Percentiles rank a stretch among this genome's conserved stretches.
phyloP scores from a whole-genome alignment of 768 basidiomycete species.

The Auriscalpium vulgare region DNA sequence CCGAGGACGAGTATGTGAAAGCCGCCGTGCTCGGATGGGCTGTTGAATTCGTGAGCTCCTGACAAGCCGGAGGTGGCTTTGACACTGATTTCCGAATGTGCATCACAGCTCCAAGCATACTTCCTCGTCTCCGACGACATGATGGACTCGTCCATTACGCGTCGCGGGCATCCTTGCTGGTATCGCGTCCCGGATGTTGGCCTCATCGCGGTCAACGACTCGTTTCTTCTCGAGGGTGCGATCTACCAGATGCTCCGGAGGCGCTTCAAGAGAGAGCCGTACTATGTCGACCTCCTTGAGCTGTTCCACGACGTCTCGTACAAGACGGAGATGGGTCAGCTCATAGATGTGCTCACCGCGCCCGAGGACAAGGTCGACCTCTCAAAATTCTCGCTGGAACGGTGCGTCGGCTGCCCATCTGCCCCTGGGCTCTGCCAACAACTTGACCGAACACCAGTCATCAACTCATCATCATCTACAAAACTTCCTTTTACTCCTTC shows the following conservation, averaged over 20 bases:
- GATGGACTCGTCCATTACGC: slow-evolving; percentile 90
- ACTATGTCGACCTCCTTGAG: slow-evolving; percentile 87
- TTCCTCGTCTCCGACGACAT: slow-evolving; percentile 96
- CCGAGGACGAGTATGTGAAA: slow-evolving; percentile 81
- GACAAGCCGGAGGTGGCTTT: not conserved
- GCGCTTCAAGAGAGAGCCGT: slow-evolving; percentile 72
- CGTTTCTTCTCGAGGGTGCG: slow-evolving; percentile 90
- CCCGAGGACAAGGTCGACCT: slow-evolving; percentile 86
- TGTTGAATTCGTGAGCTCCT: slow-evolving; percentile 74
- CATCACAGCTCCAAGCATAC: slow-evolving; percentile 80
- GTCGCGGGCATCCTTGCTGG: slow-evolving; percentile 92
- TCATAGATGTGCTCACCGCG: slow-evolving; percentile 91
- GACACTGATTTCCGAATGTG: not conserved
- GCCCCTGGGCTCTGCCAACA: not conserved
- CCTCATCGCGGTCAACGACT: slow-evolving; percentile 89
- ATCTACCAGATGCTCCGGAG: slow-evolving; percentile 87
- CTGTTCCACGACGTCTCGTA: slow-evolving; percentile 84
- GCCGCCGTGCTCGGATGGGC: slow-evolving; percentile 91
- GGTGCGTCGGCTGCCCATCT: slow-evolving; percentile 35
- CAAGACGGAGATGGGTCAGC: slow-evolving; percentile 92
- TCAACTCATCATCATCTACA: slow-evolving; percentile 88
- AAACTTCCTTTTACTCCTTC: slow-evolving; percentile 97
- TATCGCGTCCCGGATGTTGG: slow-evolving; percentile 65
- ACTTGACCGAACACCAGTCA: slow-evolving; percentile 43
- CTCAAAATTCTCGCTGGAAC: slow-evolving; percentile 78